Evolutionary conservation across 2,329 filamentous ascomycete species (phyloP).

Genomic region (Knoxdaviesia capensis): DNA sequence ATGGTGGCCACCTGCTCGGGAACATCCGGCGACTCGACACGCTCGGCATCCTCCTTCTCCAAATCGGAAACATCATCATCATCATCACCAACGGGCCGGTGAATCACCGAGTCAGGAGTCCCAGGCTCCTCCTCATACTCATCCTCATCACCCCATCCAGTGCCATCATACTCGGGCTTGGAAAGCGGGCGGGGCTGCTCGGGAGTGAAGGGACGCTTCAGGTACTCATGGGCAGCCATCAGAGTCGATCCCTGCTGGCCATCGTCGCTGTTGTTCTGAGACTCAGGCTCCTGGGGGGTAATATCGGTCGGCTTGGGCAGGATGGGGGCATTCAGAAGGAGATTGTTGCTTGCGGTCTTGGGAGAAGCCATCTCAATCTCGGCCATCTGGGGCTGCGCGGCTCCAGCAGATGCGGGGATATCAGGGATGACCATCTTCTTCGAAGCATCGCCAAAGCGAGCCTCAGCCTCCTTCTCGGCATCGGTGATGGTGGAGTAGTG

Average conservation of each 20-base stretch:
- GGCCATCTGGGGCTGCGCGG: constrained; percentile 2
- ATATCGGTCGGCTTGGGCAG: constrained; percentile 6
- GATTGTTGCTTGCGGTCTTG: constrained; percentile 4
- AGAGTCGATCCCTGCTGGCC: constrained; percentile 9
- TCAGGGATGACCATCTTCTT: background rate
- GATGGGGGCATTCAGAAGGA: constrained; percentile 11
- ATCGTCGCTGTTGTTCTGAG: too few relatives aligned
- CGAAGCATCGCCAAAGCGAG: constrained; percentile 4
- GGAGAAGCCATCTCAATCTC: constrained; percentile 3
- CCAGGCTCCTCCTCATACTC: constrained; percentile 30
- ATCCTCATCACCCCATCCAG: constrained; percentile 35
- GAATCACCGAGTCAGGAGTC: constrained; percentile 81
- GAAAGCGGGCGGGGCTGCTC: constrained; percentile 20
- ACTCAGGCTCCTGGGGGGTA: constrained; percentile 4
- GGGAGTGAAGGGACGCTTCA: constrained; percentile 27
- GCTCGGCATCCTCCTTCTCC: constrained; percentile 17
- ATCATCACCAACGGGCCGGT: constrained; percentile 40
- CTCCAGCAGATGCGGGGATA: background rate
- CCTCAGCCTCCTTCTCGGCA: constrained; percentile 12
- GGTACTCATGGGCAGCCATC: constrained; percentile 15
- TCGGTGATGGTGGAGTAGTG: constrained; percentile 13
- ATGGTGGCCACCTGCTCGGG: constrained; percentile 76
- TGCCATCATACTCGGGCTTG: constrained; percentile 43
- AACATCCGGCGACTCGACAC: constrained; percentile 39
- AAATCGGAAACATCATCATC: constrained; percentile 11